Percentiles rank a stretch among this genome's conserved stretches.
Evolutionary conservation across 1,284 basidiomycete genomes (phyloP).

Genomic region (Apiotrichum gracile): DNA sequence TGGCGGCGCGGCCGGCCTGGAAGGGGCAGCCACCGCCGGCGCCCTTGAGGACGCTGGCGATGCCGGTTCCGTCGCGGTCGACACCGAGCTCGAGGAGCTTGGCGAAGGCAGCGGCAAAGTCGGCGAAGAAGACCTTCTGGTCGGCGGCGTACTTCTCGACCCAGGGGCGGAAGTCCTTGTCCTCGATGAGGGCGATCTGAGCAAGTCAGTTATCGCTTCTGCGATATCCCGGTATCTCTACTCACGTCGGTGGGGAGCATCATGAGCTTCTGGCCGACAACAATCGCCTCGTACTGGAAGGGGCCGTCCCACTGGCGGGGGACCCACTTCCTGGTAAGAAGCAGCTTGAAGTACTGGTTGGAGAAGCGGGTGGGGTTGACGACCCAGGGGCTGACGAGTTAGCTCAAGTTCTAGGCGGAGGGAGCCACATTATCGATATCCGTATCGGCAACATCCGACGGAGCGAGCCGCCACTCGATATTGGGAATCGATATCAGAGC

Average conservation of each 20-base stretch:
- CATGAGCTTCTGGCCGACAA: constrained; percentile 52
- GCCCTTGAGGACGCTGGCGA: constrained; percentile 41
- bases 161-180: constrained; percentile 45
- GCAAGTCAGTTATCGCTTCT: constrained; percentile 10
- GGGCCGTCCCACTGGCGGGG: constrained; percentile 54
- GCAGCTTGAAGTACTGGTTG: constrained; percentile 51
- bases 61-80: constrained; percentile 43
- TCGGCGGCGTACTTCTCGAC: constrained; percentile 52
- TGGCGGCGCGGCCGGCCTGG: constrained; percentile 7
- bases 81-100: constrained; percentile 50
- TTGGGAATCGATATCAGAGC: too few relatives aligned
- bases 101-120: constrained; percentile 50
- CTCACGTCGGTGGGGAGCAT: constrained; percentile 53
- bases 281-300: constrained; percentile 48
- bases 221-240: not conserved
- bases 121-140: constrained; percentile 52
- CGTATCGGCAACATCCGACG: not conserved
- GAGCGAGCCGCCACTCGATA: too few relatives aligned
- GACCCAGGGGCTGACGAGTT: constrained; percentile 38
- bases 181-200: constrained; percentile 48
- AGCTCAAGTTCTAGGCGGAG: too few relatives aligned
- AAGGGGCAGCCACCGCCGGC: constrained; percentile 44
- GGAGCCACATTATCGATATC: too few relatives aligned
- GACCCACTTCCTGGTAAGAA: constrained; percentile 52
- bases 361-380: constrained; percentile 51